Percentiles rank a stretch among this genome's conserved stretches.
Evolutionary conservation across 805 yeast species (phyloP).

Genomic region (Saturnispora gosingensis): DNA sequence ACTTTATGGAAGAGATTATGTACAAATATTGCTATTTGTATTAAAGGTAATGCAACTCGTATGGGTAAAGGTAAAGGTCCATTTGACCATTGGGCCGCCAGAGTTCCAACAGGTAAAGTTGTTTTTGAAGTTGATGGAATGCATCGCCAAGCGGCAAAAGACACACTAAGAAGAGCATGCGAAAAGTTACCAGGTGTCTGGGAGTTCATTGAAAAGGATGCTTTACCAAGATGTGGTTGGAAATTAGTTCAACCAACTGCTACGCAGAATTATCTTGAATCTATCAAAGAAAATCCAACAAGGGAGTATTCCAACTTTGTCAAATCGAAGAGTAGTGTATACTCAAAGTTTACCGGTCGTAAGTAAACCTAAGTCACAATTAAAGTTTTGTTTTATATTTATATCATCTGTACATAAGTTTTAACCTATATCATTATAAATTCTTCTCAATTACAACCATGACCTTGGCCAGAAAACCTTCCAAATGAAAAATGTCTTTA

Average conservation of each 20-base stretch:
- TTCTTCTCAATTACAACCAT: slow-evolving; percentile 63
- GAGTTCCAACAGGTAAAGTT: slow-evolving; percentile 93
- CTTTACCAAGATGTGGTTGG: slow-evolving; percentile 66
- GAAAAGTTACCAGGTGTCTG: slow-evolving; percentile 87
- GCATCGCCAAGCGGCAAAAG: slow-evolving; percentile 85
- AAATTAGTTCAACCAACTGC: slow-evolving; percentile 38
- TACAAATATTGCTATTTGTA: slow-evolving; percentile 83
- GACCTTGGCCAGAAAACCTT: slow-evolving; percentile 82
- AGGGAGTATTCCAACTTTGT: slow-evolving; percentile 50
- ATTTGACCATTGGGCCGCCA: slow-evolving; percentile 92
- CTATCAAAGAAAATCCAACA: slow-evolving; percentile 51
- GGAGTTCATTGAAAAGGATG: slow-evolving; percentile 64
- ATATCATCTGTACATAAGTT: slow-evolving; percentile 2
- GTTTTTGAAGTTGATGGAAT: slow-evolving; percentile 70
- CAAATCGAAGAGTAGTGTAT: slow-evolving; percentile 43
- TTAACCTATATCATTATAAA: slow-evolving; percentile 10
- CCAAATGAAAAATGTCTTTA: slow-evolving; percentile 88
- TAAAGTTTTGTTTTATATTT: not conserved
- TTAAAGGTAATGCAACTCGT: slow-evolving; percentile 97
- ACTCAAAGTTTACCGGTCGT: slow-evolving; percentile 31
- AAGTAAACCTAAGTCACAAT: slow-evolving; percentile 5
- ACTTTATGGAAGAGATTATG: slow-evolving; percentile 69
- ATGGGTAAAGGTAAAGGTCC: slow-evolving; percentile 99
- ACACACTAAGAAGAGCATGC: slow-evolving; percentile 82
- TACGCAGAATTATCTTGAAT: slow-evolving; percentile 43